Evolutionary conservation across 2,329 filamentous ascomycete genomes (phyloP).

Genomic region (Ceratocystis smalleyi): DNA sequence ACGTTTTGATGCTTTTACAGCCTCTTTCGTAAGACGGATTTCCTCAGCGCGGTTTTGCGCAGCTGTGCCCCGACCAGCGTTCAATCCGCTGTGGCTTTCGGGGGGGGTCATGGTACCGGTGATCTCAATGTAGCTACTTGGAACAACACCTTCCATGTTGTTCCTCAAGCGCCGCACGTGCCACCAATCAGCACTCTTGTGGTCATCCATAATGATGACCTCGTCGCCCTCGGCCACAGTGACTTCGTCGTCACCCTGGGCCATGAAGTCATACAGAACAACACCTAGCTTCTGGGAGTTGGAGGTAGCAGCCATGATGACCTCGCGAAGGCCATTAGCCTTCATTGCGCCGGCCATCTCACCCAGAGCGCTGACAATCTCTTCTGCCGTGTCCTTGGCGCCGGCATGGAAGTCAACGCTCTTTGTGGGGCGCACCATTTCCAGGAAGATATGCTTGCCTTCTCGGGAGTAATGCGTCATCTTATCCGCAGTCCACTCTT

Average conservation of each 20-base stretch:
- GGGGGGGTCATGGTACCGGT: slow-evolving; percentile 48
- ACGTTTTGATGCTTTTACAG: slow-evolving; percentile 39
- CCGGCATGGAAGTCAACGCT: slow-evolving; percentile 95
- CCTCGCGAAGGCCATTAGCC: slow-evolving; percentile 71
- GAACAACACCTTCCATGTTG: slow-evolving; percentile 87
- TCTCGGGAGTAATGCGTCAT: slow-evolving; percentile 97
- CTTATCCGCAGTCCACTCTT: slow-evolving; percentile 88
- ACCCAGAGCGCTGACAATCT: slow-evolving; percentile 76
- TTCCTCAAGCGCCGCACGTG: slow-evolving; percentile 81
- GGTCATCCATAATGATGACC: slow-evolving; percentile 76
- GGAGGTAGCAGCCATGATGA: slow-evolving; percentile 64
- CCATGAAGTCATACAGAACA: slow-evolving; percentile 89
- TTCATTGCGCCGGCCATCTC: slow-evolving; percentile 76
- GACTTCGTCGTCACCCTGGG: slow-evolving; percentile 91
- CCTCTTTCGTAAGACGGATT: slow-evolving; percentile 66
- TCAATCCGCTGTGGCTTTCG: slow-evolving; percentile 35
- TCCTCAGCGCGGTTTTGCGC: slow-evolving; percentile 70
- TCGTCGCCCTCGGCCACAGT: slow-evolving; percentile 83
- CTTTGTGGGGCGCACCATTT: slow-evolving; percentile 80
- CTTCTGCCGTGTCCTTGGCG: slow-evolving; percentile 87
- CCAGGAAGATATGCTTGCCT: slow-evolving; percentile 93
- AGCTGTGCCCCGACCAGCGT: slow-evolving; percentile 45
- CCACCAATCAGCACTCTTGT: slow-evolving; percentile 96
- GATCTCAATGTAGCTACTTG: slow-evolving; percentile 88
- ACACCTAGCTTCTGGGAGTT: slow-evolving; percentile 62